These are phyloP conservation scores for Penicillium sp. DNA, from an alignment of 2,329 filamentous ascomycete genomes.

Conservation along the genomic window DNA sequence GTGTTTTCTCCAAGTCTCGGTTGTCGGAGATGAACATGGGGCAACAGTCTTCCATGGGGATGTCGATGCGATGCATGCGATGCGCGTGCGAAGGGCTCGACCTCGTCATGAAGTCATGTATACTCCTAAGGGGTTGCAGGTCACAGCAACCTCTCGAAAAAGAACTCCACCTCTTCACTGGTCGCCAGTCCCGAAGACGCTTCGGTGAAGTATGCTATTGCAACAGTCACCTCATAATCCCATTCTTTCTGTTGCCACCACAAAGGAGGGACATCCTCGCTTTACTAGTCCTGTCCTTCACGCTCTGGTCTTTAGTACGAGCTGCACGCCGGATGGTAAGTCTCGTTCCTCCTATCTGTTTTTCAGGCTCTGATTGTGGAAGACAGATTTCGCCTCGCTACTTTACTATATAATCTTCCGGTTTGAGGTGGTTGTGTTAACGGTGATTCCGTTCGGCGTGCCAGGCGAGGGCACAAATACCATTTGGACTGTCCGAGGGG, in stretches of 20 bases:
- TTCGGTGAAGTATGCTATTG: not conserved
- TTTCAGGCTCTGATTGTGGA: not conserved
- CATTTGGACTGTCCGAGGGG: no score
- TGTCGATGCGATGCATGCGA: not conserved
- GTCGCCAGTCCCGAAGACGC: constrained; percentile 1
- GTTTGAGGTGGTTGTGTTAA: no score
- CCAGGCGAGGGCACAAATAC: no score
- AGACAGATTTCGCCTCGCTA: not conserved
- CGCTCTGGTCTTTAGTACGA: not conserved
- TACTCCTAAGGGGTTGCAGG: not conserved
- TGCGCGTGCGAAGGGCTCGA: not conserved
- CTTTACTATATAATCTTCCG: not conserved
- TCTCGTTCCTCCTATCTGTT: not conserved
- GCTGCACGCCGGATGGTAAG: not conserved
- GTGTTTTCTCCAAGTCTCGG: not conserved
- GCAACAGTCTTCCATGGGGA: no score
- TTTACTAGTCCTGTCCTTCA: no score
- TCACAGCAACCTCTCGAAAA: not conserved
- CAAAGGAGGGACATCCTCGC: no score
- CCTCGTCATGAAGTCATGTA: not conserved
- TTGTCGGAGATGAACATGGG: no score
- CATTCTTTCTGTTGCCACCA: no score
- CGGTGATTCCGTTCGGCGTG: no score
- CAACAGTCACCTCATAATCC: not conserved
- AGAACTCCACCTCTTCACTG: not conserved